A percentile compares a stretch with the other conserved stretches of the same genome.
phyloP scores from a whole-genome alignment of 768 basidiomycete species.

The Suillus cothurnatus region DNA sequence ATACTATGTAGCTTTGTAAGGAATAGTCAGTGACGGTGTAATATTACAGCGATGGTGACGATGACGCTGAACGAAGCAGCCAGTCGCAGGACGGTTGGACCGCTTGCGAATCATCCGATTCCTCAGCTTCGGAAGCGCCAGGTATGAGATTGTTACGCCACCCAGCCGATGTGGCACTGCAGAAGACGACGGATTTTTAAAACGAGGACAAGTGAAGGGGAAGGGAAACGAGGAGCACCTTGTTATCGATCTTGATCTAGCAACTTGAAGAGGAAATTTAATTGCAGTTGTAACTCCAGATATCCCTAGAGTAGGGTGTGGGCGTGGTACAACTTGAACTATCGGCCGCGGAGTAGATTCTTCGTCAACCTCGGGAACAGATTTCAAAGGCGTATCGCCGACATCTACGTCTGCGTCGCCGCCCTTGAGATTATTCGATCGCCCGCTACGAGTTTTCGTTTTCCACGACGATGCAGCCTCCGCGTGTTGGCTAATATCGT shows the following conservation, averaged over 20 bases:
- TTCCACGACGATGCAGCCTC: neutral
- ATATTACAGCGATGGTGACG: neutral
- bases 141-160: slow-evolving; percentile 19
- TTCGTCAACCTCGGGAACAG: slow-evolving; percentile 13
- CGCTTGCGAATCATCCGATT: slow-evolving; percentile 25
- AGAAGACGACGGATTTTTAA: neutral
- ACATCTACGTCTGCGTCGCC: neutral
- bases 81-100: slow-evolving; percentile 15
- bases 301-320: neutral
- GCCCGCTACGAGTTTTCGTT: neutral
- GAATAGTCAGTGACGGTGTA: neutral
- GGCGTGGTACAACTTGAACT: neutral
- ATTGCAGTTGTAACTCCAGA: neutral
- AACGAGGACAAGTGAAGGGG: neutral
- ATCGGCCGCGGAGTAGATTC: slow-evolving; percentile 31
- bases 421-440: neutral
- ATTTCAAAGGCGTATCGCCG: neutral
- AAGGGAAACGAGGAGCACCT: slow-evolving; percentile 17
- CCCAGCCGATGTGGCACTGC: slow-evolving; percentile 6
- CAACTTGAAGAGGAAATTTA: slow-evolving; percentile 21
- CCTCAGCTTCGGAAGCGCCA: slow-evolving; percentile 8
- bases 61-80: slow-evolving; percentile 17
- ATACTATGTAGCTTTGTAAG: neutral
- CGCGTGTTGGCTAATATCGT: neutral
- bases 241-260: slow-evolving; percentile 15